Conservation (phyloP, 1,284 basidiomycete species). For the Anthracocystis setariae region DNA sequence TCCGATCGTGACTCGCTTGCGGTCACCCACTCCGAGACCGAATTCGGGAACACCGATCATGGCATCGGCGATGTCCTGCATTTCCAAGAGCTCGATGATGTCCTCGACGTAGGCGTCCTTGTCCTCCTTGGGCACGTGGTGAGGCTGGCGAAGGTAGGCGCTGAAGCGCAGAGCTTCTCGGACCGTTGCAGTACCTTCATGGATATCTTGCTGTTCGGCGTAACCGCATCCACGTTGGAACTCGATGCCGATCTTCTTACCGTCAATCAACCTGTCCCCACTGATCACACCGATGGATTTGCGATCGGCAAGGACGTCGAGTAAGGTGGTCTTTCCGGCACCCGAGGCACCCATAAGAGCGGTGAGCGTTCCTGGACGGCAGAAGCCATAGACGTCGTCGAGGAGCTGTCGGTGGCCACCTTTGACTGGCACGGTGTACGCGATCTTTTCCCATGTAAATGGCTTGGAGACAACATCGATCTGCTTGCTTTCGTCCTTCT, state of each 20-base stretch:
- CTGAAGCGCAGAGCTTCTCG: slow-evolving; percentile 60
- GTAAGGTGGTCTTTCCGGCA: slow-evolving; percentile 72
- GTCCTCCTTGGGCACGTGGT: slow-evolving; percentile 42
- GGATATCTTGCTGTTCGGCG: slow-evolving; percentile 77
- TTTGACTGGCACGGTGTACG: too few species aligned
- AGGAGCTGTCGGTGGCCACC: slow-evolving; percentile 74
- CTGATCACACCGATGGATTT: slow-evolving; percentile 78
- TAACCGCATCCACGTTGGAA: slow-evolving; percentile 76
- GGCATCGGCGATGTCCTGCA: slow-evolving; percentile 51
- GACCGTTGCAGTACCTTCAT: slow-evolving; percentile 55
- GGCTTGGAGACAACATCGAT: slow-evolving; percentile 42
- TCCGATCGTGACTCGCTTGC: slow-evolving; percentile 65
- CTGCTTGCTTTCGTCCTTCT: slow-evolving; percentile 39
- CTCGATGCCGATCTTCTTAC: slow-evolving; percentile 75
- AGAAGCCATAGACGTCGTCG: slow-evolving; percentile 83
- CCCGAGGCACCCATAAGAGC: slow-evolving; percentile 79
- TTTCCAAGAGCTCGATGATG: slow-evolving; percentile 55
- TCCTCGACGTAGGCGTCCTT: slow-evolving; percentile 51
- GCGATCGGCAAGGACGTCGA: slow-evolving; percentile 84
- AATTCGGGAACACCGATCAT: slow-evolving; percentile 56
- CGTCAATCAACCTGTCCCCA: slow-evolving; percentile 82
- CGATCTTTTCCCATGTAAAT: too few species aligned
- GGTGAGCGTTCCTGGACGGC: slow-evolving; percentile 81
- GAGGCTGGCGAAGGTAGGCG: slow-evolving; percentile 57
- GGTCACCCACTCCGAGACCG: slow-evolving; percentile 54